A percentile compares a stretch with the other conserved stretches of the same genome.
Evolutionary conservation across 2,329 filamentous ascomycete genomes (phyloP).

Genomic region (Nemania sp.): DNA sequence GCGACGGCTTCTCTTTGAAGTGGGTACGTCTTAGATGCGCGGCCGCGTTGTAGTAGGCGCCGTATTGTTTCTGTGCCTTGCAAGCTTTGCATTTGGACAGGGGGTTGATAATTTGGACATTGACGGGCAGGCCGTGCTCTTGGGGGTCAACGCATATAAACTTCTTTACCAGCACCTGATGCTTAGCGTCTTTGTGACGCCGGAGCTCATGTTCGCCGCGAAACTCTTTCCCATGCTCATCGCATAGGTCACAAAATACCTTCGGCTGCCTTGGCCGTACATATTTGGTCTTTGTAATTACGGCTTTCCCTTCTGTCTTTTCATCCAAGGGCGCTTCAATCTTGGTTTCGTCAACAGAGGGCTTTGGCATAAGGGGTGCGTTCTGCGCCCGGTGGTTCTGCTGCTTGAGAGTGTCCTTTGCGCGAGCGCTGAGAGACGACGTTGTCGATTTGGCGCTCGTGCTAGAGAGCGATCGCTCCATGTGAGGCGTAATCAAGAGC

Average conservation of each 20-base stretch:
- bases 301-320: constrained; percentile 50
- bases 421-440: constrained; percentile 54
- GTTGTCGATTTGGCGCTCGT: constrained; percentile 50
- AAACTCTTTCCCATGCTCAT: constrained; percentile 76
- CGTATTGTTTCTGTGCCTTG: constrained; percentile 75
- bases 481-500: constrained; percentile 43
- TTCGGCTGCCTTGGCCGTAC: constrained; percentile 71
- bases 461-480: constrained; percentile 56
- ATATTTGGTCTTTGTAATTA: constrained; percentile 51
- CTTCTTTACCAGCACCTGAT: constrained; percentile 60
- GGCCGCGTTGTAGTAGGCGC: constrained; percentile 92
- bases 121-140: constrained; percentile 44
- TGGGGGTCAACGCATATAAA: constrained; percentile 62
- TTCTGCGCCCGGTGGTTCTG: constrained; percentile 50
- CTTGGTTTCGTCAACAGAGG: constrained; percentile 39
- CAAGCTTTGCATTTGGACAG: constrained; percentile 86
- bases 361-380: constrained; percentile 52
- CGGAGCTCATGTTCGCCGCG: constrained; percentile 83
- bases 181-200: constrained; percentile 68
- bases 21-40: constrained; percentile 87
- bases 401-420: constrained; percentile 52
- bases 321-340: constrained; percentile 29
- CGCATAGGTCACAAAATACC: constrained; percentile 70
- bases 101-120: constrained; percentile 62
- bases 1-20: constrained; percentile 69